These are phyloP conservation scores for Boletus mariae DNA, from an alignment of 1,284 basidiomycete species.

Conservation along the genomic window DNA sequence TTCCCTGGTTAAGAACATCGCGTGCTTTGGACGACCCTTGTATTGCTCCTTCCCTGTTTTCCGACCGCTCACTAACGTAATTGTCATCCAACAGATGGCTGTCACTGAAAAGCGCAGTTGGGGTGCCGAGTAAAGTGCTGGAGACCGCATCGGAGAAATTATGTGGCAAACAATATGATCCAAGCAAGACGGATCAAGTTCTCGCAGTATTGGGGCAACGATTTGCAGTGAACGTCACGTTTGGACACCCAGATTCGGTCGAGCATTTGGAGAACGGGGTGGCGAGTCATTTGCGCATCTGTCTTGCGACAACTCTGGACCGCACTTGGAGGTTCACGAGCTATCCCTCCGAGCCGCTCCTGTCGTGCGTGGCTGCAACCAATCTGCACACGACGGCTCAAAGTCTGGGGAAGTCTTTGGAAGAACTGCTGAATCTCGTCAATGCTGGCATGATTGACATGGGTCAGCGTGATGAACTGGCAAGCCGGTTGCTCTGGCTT, in stretches of 20 bases:
- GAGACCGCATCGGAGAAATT: neutral
- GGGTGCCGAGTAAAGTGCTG: neutral
- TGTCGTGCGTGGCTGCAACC: slow-evolving; percentile 8
- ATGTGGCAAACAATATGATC: neutral
- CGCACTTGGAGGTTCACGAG: slow-evolving; percentile 6
- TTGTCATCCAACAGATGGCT: neutral
- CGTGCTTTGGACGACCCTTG: neutral
- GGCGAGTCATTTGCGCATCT: slow-evolving; percentile 6
- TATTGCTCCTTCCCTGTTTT: neutral
- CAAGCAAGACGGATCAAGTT: neutral
- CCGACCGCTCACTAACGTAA: neutral
- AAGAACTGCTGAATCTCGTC: neutral
- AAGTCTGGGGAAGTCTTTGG: neutral
- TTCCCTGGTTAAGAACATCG: neutral
- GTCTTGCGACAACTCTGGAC: slow-evolving; percentile 6
- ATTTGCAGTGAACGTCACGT: slow-evolving; percentile 5
- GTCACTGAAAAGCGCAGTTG: neutral
- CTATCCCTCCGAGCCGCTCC: slow-evolving; percentile 12
- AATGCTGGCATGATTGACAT: slow-evolving; percentile 13
- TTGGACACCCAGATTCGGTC: slow-evolving; percentile 7
- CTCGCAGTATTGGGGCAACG: slow-evolving; percentile 11
- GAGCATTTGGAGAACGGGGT: slow-evolving; percentile 3
- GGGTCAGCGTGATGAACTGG: slow-evolving; percentile 5
- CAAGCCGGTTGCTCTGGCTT: slow-evolving; percentile 12
- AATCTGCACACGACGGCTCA: neutral